These are phyloP conservation scores for Beauveria australis DNA, from an alignment of 2,329 filamentous ascomycete genomes.

Conservation along the genomic window DNA sequence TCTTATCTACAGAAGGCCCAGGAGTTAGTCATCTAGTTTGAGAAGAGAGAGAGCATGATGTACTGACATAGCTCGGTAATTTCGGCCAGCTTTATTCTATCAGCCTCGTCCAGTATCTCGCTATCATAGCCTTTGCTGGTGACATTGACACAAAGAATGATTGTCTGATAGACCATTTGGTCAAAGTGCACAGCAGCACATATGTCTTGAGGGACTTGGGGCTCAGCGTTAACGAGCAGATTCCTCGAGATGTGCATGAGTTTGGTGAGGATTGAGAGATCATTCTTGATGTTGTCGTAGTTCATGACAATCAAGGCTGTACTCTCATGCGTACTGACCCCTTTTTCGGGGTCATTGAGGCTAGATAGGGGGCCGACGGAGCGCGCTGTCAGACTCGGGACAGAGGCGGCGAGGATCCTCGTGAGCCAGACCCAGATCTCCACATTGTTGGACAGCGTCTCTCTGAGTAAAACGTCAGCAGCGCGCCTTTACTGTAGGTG, in stretches of 20 bases:
- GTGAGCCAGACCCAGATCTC: conserved; percentile 59
- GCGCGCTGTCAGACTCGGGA: conserved; percentile 51
- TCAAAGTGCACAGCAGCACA: conserved; percentile 58
- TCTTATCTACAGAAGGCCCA: conserved; percentile 45
- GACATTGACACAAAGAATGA: conserved; percentile 58
- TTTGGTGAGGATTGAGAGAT: conserved; percentile 56
- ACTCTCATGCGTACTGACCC: conserved; percentile 53
- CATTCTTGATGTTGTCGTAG: conserved; percentile 51
- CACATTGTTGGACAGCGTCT: conserved; percentile 53
- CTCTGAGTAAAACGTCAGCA: conserved; percentile 29
- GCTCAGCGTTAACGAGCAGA: conserved; percentile 54
- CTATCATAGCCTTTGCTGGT: conserved; percentile 60
- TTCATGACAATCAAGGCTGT: conserved; percentile 56
- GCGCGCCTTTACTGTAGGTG: too few relatives aligned
- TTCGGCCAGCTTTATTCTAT: conserved; percentile 50
- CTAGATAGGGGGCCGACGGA: conserved; percentile 49
- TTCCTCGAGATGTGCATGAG: conserved; percentile 60
- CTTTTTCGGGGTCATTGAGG: conserved; percentile 45
- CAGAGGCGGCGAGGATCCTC: conserved; percentile 51
- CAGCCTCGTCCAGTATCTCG: conserved; percentile 51
- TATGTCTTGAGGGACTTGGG: conserved; percentile 57
- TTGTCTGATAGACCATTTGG: conserved; percentile 57
- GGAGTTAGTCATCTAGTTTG: neutral
- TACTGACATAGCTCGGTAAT: conserved; percentile 56
- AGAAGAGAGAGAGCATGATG: neutral